Percentiles rank a stretch among this genome's conserved stretches.
Evolutionary conservation across 2,329 filamentous ascomycete species (phyloP).

Genomic region (Tolypocladium album): DNA sequence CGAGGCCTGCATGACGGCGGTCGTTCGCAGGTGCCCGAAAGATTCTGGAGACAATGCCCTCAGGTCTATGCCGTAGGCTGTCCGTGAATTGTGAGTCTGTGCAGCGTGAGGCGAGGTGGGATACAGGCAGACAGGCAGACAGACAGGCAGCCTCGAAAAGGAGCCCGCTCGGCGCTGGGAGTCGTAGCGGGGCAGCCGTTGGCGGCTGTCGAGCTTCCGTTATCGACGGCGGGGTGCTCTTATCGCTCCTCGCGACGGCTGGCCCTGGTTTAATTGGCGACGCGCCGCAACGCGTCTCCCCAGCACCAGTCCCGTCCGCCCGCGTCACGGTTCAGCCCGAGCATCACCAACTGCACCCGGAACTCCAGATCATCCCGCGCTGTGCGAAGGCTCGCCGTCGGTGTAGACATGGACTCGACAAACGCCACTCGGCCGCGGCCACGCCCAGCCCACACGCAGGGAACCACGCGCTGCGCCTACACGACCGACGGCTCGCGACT

Average conservation of each 20-base stretch:
- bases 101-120: not conserved
- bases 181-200: conserved; percentile 1
- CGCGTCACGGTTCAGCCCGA: not conserved
- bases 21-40: not conserved
- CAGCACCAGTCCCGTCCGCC: not conserved
- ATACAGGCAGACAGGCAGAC: not conserved
- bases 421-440: conserved; percentile 39
- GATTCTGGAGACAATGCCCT: too few species aligned
- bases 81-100: not conserved
- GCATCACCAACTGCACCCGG: not conserved
- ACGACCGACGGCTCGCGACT: conserved; percentile 80
- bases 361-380: not conserved
- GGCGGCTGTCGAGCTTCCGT: not conserved
- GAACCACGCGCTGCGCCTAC: conserved; percentile 78
- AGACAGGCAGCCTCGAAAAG: not conserved
- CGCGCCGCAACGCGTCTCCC: conserved; percentile 29
- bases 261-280: conserved; percentile 12
- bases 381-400: not conserved
- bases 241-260: too few species aligned
- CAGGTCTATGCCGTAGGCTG: not conserved
- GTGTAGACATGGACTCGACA: conserved; percentile 18
- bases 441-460: conserved; percentile 69
- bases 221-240: not conserved
- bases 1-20: conserved; percentile 52
- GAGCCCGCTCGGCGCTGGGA: not conserved